A percentile compares a stretch with the other conserved stretches of the same genome.
phyloP scores from a whole-genome alignment of 2,329 filamentous ascomycete genomes.

The Aspergillus uvarum region DNA sequence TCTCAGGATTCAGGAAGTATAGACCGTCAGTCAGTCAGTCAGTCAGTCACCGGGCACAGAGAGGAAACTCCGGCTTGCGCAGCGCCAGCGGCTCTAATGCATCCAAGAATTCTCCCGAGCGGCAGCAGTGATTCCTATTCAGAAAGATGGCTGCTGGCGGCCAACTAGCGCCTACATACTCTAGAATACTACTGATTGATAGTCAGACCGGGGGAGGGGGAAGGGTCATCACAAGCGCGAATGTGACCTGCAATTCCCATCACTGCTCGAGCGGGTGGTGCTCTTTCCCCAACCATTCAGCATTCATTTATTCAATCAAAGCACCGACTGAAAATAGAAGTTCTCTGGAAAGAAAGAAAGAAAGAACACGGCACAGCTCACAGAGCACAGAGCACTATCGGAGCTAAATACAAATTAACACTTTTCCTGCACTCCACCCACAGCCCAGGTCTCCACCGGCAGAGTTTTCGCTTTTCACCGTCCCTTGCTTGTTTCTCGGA shows the following conservation, averaged over 20 bases:
- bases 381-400: neutral
- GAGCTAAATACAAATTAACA: constrained; percentile 6
- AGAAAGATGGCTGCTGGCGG: neutral
- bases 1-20: no score
- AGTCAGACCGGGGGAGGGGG: neutral
- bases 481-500: constrained; percentile 18
- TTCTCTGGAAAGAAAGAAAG: neutral
- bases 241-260: neutral
- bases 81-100: no score
- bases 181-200: neutral
- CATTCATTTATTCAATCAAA: neutral
- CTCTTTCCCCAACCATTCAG: neutral
- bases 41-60: no score
- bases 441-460: constrained; percentile 17
- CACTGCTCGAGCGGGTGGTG: neutral
- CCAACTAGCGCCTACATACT: neutral
- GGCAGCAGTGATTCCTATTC: neutral
- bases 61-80: no score
- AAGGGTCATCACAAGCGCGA: neutral
- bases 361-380: neutral
- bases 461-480: constrained; percentile 20
- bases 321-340: neutral
- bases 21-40: no score
- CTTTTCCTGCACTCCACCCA: constrained; percentile 5
- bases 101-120: no score